Evolutionary conservation across 1,284 basidiomycete species (phyloP).

Genomic region (Sporisorium reilianum): DNA sequence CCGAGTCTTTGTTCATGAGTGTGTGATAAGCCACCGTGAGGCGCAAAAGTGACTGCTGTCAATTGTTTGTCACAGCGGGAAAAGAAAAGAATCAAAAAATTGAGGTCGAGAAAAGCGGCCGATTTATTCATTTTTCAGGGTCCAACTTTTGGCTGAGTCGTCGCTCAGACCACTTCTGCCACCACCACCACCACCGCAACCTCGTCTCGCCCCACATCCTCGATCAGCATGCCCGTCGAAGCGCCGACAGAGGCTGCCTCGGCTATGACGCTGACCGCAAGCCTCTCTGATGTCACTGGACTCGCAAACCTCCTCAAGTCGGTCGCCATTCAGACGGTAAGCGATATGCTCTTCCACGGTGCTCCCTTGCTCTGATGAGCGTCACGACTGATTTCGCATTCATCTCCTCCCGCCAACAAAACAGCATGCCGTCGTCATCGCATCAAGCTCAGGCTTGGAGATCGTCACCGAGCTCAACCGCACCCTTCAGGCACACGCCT

Average conservation of each 20-base stretch:
- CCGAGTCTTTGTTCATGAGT: no score
- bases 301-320: constrained; percentile 48
- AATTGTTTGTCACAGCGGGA: no score
- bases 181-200: background rate
- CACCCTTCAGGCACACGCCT: constrained; percentile 84
- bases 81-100: constrained; percentile 4
- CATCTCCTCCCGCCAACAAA: no score
- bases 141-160: constrained; percentile 10
- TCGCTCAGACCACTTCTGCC: background rate
- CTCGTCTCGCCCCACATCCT: background rate
- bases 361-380: background rate
- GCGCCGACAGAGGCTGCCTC: background rate
- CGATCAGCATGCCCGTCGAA: constrained; percentile 12
- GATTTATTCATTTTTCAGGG: background rate
- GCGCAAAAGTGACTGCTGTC: no score
- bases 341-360: background rate
- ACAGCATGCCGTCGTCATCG: constrained; percentile 76
- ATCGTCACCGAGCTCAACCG: constrained; percentile 88
- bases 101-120: constrained; percentile 4
- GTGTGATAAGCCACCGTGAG: no score
- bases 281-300: constrained; percentile 46
- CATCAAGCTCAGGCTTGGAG: constrained; percentile 79
- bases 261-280: constrained; percentile 25
- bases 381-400: background rate
- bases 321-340: constrained; percentile 36